Evolutionary conservation across 306 rosid genomes (phyloP).

Genomic region (Pyrus communis): DNA sequence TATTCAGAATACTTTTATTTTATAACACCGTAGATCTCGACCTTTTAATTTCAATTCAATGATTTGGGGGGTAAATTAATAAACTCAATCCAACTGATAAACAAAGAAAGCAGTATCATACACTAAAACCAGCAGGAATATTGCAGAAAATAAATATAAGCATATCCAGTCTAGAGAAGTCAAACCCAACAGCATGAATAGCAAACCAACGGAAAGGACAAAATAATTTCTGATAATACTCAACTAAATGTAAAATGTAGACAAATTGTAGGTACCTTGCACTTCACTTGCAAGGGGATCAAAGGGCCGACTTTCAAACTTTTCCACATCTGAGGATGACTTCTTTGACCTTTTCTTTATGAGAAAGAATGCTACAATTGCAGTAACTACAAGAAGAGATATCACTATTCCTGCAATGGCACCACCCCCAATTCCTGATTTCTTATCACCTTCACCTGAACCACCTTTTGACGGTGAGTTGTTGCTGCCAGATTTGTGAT

Average conservation of each 20-base stretch:
- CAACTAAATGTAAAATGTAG: conserved; percentile 11
- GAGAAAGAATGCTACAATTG: conserved; percentile 63
- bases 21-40: neutral
- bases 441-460: conserved; percentile 40
- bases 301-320: conserved; percentile 59
- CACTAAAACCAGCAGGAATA: neutral
- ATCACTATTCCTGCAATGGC: conserved; percentile 88
- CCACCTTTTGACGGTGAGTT: conserved; percentile 33
- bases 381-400: conserved; percentile 71
- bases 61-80: neutral
- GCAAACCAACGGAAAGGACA: neutral
- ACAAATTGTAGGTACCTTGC: conserved; percentile 40
- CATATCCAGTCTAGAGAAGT: neutral
- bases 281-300: conserved; percentile 51
- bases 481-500: conserved; percentile 45
- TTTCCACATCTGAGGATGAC: conserved; percentile 59
- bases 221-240: conserved; percentile 7
- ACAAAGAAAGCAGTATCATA: neutral
- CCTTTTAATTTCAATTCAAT: neutral
- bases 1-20: neutral
- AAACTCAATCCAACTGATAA: neutral
- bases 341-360: conserved; percentile 66
- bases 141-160: conserved; percentile 1
- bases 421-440: conserved; percentile 89
- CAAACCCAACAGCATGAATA: neutral